Evolutionary conservation across 768 basidiomycete genomes (phyloP).

Genomic region (Boletus sp.): DNA sequence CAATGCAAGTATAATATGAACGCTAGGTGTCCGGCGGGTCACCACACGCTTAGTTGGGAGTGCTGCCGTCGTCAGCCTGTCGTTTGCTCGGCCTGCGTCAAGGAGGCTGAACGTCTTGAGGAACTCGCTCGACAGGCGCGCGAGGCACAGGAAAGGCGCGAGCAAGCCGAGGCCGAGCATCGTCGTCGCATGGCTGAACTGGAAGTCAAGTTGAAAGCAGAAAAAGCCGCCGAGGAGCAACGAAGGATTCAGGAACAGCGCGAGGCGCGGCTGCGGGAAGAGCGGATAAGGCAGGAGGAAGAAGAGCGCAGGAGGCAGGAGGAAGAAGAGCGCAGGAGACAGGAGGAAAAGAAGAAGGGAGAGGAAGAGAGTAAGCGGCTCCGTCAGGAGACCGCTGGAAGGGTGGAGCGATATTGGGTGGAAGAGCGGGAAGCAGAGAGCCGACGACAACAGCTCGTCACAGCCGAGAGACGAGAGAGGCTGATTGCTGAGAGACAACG

Average conservation of each 20-base stretch:
- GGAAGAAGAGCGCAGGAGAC: not conserved
- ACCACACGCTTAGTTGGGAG: conserved; percentile 41
- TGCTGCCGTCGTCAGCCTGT: conserved; percentile 39
- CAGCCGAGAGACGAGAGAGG: not conserved
- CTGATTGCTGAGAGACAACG: not conserved
- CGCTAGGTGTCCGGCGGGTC: conserved; percentile 38
- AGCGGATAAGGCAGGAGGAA: conserved; percentile 19
- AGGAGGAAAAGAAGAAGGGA: not conserved
- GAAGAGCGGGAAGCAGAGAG: conserved; percentile 27
- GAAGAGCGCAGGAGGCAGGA: not conserved
- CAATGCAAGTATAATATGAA: conserved; percentile 37
- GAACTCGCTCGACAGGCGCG: conserved; percentile 37
- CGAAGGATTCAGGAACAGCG: conserved; percentile 8
- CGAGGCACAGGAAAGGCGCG: conserved; percentile 38
- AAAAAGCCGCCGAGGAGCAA: conserved; percentile 4
- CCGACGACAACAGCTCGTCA: not conserved
- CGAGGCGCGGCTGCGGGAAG: conserved; percentile 39
- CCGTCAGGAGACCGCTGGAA: not conserved
- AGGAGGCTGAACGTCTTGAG: conserved; percentile 36
- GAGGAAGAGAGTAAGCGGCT: not conserved
- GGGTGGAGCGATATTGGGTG: not conserved
- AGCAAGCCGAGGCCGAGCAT: conserved; percentile 42
- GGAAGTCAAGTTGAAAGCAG: conserved; percentile 12
- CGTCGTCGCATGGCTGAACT: conserved; percentile 37
- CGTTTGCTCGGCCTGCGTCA: conserved; percentile 44